A percentile compares a stretch with the other conserved stretches of the same genome.
These are phyloP conservation scores for Kuraishia molischiana DNA, from an alignment of 805 yeast genomes.

Conservation along the genomic window DNA sequence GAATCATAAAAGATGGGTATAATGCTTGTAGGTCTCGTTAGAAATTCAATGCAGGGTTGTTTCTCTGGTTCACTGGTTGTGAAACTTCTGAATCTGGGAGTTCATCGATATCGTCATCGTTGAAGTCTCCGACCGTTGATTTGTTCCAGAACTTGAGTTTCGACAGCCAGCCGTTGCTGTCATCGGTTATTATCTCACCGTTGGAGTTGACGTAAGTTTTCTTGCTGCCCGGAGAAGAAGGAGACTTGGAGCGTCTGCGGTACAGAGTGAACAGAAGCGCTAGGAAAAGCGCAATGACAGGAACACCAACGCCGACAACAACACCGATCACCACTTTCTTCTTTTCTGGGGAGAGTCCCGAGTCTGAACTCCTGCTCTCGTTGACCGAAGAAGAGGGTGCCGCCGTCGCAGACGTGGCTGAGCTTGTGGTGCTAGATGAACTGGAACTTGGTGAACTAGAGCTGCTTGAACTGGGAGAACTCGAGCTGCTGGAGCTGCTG, in stretches of 20 bases:
- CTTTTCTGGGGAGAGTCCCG: slow-evolving; percentile 38
- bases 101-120: not conserved
- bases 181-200: slow-evolving; percentile 2
- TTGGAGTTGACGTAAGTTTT: slow-evolving; percentile 3
- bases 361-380: slow-evolving; percentile 6
- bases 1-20: too few relatives aligned
- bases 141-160: slow-evolving; percentile 2
- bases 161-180: not conserved
- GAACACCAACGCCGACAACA: slow-evolving; percentile 64
- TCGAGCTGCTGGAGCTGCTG: slow-evolving; percentile 1
- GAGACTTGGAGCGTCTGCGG: not conserved
- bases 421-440: slow-evolving; percentile 1
- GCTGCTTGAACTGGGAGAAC: slow-evolving; percentile 3
- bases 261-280: slow-evolving; percentile 9
- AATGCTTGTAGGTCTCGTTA: too few relatives aligned
- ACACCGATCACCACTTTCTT: slow-evolving; percentile 56
- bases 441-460: slow-evolving; percentile 4
- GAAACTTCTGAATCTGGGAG: not conserved
- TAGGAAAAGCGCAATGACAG: slow-evolving; percentile 34
- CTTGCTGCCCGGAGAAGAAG: not conserved
- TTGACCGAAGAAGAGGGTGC: slow-evolving; percentile 18
- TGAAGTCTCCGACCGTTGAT: not conserved
- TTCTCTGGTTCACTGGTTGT: not conserved
- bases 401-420: slow-evolving; percentile 13
- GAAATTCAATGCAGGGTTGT: not conserved